phyloP scores from a whole-genome alignment of 169 alveolate genomes.

The Eimeria zaria region DNA sequence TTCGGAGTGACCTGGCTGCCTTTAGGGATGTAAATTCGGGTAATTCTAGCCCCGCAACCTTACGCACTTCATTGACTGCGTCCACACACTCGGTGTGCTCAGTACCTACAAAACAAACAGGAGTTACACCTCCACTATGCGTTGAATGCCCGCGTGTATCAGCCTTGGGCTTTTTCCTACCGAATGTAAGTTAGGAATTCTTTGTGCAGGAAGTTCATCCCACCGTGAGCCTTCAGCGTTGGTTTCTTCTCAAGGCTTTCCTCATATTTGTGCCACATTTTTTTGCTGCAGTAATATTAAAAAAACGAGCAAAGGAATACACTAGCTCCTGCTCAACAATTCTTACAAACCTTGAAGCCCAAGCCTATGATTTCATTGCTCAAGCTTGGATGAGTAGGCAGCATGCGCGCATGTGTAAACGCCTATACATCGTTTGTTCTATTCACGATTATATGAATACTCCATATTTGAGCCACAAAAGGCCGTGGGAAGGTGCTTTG shows the following conservation, averaged over 20 bases:
- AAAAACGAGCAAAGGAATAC: background rate
- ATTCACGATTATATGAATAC: no score
- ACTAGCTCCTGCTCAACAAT: background rate
- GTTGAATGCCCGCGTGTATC: background rate
- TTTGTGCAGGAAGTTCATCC: background rate
- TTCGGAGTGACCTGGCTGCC: background rate
- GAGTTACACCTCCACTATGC: background rate
- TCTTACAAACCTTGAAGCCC: no score
- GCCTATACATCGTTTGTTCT: background rate
- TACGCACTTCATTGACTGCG: conserved; percentile 43
- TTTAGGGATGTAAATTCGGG: background rate
- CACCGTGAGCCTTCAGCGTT: background rate
- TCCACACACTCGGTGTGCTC: background rate
- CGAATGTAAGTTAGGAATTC: background rate
- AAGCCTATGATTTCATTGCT: background rate
- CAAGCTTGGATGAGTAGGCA: background rate
- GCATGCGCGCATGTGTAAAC: background rate
- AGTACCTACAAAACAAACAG: background rate
- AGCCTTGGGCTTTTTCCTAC: background rate
- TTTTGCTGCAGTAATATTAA: background rate
- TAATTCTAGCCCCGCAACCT: background rate
- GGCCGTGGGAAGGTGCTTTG: background rate
- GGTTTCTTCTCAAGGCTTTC: conserved; percentile 7
- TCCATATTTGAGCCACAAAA: background rate
- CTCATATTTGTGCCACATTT: conserved; percentile 47